Evolutionary conservation across 148 eudicot genomes (phyloP), one percentile per base, ranked within the genome.

Genomic region (Rhododendron henanense): DNA sequence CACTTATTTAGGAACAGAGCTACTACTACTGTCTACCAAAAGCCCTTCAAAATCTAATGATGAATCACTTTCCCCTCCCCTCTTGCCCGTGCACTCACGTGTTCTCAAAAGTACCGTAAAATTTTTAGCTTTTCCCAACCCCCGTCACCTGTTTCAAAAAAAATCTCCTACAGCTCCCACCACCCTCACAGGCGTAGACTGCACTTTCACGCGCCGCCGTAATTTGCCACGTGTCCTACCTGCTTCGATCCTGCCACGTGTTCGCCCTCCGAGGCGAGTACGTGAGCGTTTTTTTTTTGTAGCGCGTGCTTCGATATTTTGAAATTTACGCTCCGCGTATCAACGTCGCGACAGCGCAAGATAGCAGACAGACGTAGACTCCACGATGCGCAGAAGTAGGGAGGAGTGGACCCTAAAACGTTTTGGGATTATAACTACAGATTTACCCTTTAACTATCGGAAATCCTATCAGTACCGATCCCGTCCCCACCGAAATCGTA

Each of bases 311-410:
- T 50, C 0, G 50, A 10, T 51, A 18, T 77, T 57, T 55, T 51
- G 41, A 76, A 85, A 53, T 16, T 47, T 45, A n/a, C 84, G 67
- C 81, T 77, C 67, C 50, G 3, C 50, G 3, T 21, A 44, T 74
- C 83, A 81, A 81, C 85, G 59, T 84, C 87, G 57, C 73, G 88
- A 87, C 90, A 89, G 85, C 90, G 83, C 83, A 84, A 65, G 51
- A 59, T 75, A 81, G 85, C 88, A 75, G 87, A 75, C 83, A 75
- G 88, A 86, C 88, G 90, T 86, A 76, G 90, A 89, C 90, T 50
- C 81, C 82, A 89, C 90, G 90, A 15, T 50, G 10, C 45, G 25
- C 33, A 31, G 59, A 31, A n/a, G 61, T 16, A 55, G 61, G 21
- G 61, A 55, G 21, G 21, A 55, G 50, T 47, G 50, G 50, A 47